Evolutionary conservation across 2,329 filamentous ascomycete genomes (phyloP).

Genomic region (Pseudophaeomoniella oleicola): DNA sequence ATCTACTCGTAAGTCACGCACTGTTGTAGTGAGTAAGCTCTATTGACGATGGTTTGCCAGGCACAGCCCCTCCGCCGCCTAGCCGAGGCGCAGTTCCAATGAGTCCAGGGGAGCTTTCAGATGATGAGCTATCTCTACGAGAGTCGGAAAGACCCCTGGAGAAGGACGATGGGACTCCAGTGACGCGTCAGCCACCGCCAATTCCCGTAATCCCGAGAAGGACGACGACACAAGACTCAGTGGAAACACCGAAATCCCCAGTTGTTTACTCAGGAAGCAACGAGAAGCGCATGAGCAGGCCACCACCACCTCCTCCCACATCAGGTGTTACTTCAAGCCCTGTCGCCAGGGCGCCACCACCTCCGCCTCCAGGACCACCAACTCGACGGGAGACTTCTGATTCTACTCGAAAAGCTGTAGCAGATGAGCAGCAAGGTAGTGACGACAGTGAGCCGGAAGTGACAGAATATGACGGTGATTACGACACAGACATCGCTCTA

Average conservation of each 20-base stretch:
- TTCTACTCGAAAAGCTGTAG: conserved; percentile 22
- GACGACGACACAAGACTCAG: conserved; percentile 12
- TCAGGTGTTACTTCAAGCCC: conserved; percentile 21
- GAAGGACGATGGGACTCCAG: conserved; percentile 10
- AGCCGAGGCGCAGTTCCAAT: conserved; percentile 45
- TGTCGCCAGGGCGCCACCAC: conserved; percentile 51
- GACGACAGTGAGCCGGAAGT: conserved; percentile 61
- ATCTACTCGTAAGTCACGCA: too few relatives aligned
- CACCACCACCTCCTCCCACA: conserved; percentile 5
- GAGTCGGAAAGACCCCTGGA: conserved; percentile 22
- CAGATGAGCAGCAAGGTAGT: conserved; percentile 32
- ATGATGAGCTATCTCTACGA: conserved; percentile 61
- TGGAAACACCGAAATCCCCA: conserved; percentile 14
- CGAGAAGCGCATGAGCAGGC: conserved; percentile 9
- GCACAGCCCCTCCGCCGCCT: conserved; percentile 39
- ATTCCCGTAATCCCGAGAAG: conserved; percentile 41
- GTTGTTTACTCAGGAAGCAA: conserved; percentile 19
- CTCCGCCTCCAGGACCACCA: conserved; percentile 36
- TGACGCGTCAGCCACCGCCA: not conserved
- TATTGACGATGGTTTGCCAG: too few relatives aligned
- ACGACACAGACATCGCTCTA: conserved; percentile 94
- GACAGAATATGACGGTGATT: conserved; percentile 93
- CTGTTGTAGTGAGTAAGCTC: too few relatives aligned
- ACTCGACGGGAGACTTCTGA: conserved; percentile 48
- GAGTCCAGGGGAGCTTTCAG: conserved; percentile 70